Conservation (phyloP, 331 rosid genomes). For the Malus hybrid region DNA sequence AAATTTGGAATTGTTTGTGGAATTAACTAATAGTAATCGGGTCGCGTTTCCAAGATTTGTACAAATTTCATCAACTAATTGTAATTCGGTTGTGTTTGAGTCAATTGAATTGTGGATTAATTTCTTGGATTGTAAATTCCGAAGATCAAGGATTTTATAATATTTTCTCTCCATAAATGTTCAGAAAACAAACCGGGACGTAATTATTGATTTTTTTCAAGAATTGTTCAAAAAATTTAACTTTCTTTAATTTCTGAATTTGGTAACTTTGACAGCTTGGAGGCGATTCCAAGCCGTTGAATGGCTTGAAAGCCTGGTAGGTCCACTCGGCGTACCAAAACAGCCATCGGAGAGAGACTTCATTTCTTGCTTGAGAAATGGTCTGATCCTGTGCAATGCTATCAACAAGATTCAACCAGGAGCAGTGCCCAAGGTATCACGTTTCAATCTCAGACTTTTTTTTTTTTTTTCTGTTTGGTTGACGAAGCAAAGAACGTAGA, state of each 20-base stretch:
- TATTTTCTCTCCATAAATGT: not conserved
- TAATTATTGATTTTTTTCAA: not conserved
- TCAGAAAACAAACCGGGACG: not conserved
- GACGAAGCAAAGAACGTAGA: not conserved
- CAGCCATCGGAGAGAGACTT: slow-evolving; percentile 76
- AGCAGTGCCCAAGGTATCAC: slow-evolving; percentile 65
- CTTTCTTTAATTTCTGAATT: not conserved
- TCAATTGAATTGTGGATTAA: not conserved
- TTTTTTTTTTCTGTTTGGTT: not conserved
- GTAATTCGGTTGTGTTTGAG: not conserved
- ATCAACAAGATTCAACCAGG: slow-evolving; percentile 91
- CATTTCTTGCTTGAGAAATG: slow-evolving; percentile 89
- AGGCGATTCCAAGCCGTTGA: slow-evolving; percentile 74
- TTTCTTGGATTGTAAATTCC: not conserved
- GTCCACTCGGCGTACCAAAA: slow-evolving; percentile 60
- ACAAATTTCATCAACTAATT: not conserved
- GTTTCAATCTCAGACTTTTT: not conserved
- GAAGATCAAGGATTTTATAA: not conserved
- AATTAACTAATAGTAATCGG: not conserved
- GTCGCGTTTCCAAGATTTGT: not conserved
- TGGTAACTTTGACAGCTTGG: slow-evolving; percentile 45
- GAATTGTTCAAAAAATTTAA: not conserved
- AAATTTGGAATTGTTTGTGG: not conserved
- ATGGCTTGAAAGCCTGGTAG: slow-evolving; percentile 80
- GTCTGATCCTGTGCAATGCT: slow-evolving; percentile 70